Evolutionary conservation across 2,329 filamentous ascomycete genomes (phyloP), one percentile per base, ranked within the genome.

Genomic region (Apiospora sp.): DNA sequence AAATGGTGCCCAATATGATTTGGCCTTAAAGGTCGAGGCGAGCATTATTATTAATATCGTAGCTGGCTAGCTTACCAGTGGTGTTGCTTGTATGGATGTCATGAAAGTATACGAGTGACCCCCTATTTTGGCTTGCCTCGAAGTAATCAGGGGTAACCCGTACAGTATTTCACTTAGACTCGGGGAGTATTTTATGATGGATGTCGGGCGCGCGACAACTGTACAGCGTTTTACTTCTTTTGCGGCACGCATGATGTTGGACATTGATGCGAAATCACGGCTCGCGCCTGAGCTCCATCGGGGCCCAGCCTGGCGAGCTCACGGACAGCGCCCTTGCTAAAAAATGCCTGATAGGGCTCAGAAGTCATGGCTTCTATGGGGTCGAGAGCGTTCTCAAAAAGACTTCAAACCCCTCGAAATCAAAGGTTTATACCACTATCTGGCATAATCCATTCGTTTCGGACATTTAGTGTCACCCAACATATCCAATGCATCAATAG

Each of bases 51-150:
- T 22, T 48, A 37, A n/a, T 61, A 61, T 61, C 54, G 27, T 22
- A 12, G 54, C 30, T 37, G 30, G 30, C 54, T 61, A 61, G 54
- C 30, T 61, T 61, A 61, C 54, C 54, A 61, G 14, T 13, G 16
- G 30, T 19, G 7, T 61, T 61, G 54, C 16, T 37, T 37, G 54
- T 34, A 10, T 37, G 54, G 54, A 30, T 16, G 54, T 22, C 19
- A 61, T 61, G 7, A 61, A 61, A 61, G 22, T 54, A 54, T 61
- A 61, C 54, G 54, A 61, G 54, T 37, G 37, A 41, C 37, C 54
- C 54, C 54, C 30, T 61, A 37, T 34, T 34, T n/a, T 4, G 54
- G 4, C 34, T 24, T 8, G 16, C 46, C 3, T 22, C 19, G 19
- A 49, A 22, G 22, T 10, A 22, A n/a, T 13, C 13, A 64, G 54